Percentiles rank a stretch among this genome's conserved stretches.
Conservation (phyloP, 352 stramenopile genomes). For the Pilasporangium apinafurcum region DNA sequence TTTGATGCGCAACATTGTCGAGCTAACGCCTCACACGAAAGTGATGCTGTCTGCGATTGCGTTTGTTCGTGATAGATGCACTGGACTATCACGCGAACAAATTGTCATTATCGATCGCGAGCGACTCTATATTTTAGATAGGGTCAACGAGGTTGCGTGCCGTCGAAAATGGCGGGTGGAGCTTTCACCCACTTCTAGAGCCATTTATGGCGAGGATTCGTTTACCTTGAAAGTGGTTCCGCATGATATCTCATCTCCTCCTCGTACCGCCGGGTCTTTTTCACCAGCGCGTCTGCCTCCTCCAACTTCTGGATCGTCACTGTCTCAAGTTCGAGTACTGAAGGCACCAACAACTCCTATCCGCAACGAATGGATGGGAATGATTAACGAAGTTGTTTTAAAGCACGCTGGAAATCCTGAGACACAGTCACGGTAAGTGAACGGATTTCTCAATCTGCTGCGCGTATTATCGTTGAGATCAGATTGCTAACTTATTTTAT, state of each 20-base stretch:
- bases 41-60: slow-evolving; percentile 63
- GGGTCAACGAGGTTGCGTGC: slow-evolving; percentile 60
- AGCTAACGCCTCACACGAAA: slow-evolving; percentile 69
- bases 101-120: slow-evolving; percentile 72
- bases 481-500: background rate
- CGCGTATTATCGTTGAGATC: no score
- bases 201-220: slow-evolving; percentile 69
- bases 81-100: slow-evolving; percentile 65
- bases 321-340: slow-evolving; percentile 45
- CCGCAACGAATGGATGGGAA: slow-evolving; percentile 62
- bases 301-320: slow-evolving; percentile 10
- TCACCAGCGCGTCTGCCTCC: slow-evolving; percentile 19
- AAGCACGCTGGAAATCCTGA: slow-evolving; percentile 13
- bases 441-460: no score
- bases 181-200: slow-evolving; percentile 40
- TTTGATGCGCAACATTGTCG: slow-evolving; percentile 70
- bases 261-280: slow-evolving; percentile 5
- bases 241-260: slow-evolving; percentile 17
- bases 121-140: slow-evolving; percentile 54
- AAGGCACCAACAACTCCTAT: slow-evolving; percentile 57
- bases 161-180: slow-evolving; percentile 63
- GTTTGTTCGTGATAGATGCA: slow-evolving; percentile 73
- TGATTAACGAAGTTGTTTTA: slow-evolving; percentile 43
- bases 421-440: slow-evolving; percentile 7
- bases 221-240: slow-evolving; percentile 75